Evolutionary conservation across 768 basidiomycete species (phyloP).

Genomic region (Mycena crocata): DNA sequence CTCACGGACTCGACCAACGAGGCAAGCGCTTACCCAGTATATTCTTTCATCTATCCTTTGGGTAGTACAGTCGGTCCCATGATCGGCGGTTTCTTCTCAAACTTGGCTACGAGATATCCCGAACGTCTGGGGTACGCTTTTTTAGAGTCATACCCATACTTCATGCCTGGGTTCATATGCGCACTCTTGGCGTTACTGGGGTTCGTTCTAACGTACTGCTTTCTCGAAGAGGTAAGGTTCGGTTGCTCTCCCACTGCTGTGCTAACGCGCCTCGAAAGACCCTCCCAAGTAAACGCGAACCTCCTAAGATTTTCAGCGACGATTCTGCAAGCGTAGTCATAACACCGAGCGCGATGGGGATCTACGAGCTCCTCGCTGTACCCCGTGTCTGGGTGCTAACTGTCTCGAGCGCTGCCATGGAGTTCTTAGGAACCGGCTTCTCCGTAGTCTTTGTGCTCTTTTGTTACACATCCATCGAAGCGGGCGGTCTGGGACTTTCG

Average conservation of each 20-base stretch:
- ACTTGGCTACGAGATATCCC: constrained; percentile 65
- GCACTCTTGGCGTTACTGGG: constrained; percentile 55
- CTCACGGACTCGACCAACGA: constrained; percentile 75
- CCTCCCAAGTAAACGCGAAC: constrained; percentile 48
- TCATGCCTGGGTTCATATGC: constrained; percentile 69
- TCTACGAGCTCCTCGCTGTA: constrained; percentile 57
- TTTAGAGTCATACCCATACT: constrained; percentile 65
- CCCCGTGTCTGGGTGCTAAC: constrained; percentile 64
- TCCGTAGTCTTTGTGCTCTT: constrained; percentile 74
- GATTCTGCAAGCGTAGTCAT: not conserved
- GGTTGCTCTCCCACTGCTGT: not conserved
- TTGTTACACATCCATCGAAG: constrained; percentile 65
- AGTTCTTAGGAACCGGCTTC: constrained; percentile 69
- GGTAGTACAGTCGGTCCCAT: constrained; percentile 50
- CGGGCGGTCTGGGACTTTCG: constrained; percentile 58
- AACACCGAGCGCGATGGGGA: constrained; percentile 23
- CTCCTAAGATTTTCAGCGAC: not conserved
- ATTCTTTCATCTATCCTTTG: constrained; percentile 58
- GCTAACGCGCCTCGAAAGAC: constrained; percentile 39
- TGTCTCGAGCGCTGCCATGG: constrained; percentile 60
- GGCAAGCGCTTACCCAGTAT: constrained; percentile 68
- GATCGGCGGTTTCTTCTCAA: constrained; percentile 70
- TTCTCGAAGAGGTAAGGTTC: constrained; percentile 64
- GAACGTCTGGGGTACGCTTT: constrained; percentile 55
- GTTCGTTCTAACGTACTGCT: constrained; percentile 56